These are phyloP conservation scores for Termitomyces sp. DNA, from an alignment of 768 basidiomycete species.

Conservation along the genomic window DNA sequence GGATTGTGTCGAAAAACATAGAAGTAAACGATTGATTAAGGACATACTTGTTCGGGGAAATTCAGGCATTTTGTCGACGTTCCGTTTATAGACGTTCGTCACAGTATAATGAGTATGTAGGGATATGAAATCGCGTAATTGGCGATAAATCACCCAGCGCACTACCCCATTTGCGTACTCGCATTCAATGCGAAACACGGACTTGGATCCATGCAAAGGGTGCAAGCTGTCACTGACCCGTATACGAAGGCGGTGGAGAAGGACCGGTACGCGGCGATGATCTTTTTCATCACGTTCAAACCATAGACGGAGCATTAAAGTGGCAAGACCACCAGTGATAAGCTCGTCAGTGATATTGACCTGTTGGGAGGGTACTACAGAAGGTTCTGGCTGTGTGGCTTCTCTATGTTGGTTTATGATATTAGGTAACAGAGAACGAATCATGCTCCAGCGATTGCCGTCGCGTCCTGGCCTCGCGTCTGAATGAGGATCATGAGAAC, in stretches of 20 bases:
- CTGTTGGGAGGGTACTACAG: slow-evolving; percentile 44
- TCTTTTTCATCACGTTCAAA: slow-evolving; percentile 84
- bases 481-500: slow-evolving; percentile 22
- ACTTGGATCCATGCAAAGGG: slow-evolving; percentile 70
- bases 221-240: slow-evolving; percentile 85
- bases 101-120: slow-evolving; percentile 88
- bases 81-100: slow-evolving; percentile 74
- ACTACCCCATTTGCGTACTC: slow-evolving; percentile 92
- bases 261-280: slow-evolving; percentile 73
- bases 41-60: slow-evolving; percentile 79
- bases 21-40: background rate
- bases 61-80: slow-evolving; percentile 78
- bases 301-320: slow-evolving; percentile 77
- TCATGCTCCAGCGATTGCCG: slow-evolving; percentile 49
- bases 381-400: slow-evolving; percentile 33
- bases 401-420: slow-evolving; percentile 34
- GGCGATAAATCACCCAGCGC: slow-evolving; percentile 94
- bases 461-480: slow-evolving; percentile 26
- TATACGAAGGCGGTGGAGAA: slow-evolving; percentile 79
- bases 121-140: slow-evolving; percentile 87
- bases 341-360: slow-evolving; percentile 84
- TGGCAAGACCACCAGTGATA: slow-evolving; percentile 74
- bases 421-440: slow-evolving; percentile 64
- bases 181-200: slow-evolving; percentile 90
- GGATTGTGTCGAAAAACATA: slow-evolving; percentile 1